These are phyloP conservation scores for Nitzschia palea DNA, from an alignment of 108 stramenopile genomes.

Conservation along the genomic window DNA sequence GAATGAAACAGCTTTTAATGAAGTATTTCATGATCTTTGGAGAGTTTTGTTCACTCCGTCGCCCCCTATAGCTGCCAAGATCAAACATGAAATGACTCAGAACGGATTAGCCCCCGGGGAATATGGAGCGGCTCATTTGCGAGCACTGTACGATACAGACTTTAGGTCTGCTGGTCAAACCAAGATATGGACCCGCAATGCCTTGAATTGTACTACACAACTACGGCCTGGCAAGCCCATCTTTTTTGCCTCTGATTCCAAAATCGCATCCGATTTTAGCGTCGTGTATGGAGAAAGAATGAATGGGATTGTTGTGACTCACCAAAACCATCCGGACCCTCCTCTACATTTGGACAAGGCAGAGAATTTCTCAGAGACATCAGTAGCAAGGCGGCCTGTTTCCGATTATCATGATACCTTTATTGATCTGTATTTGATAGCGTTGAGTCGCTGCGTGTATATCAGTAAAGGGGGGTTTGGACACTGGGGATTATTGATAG, in stretches of 20 bases:
- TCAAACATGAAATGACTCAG: constrained; percentile 20
- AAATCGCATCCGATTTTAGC: background rate
- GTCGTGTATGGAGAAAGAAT: background rate
- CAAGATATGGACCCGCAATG: constrained; percentile 19
- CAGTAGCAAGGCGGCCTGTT: background rate
- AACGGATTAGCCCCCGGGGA: constrained; percentile 35
- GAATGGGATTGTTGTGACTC: constrained; percentile 14
- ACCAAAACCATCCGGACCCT: constrained; percentile 12
- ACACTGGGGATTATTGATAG: constrained; percentile 35
- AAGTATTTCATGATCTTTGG: constrained; percentile 43
- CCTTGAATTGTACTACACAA: constrained; percentile 35
- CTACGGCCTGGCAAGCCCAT: constrained; percentile 33
- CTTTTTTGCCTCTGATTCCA: constrained; percentile 38
- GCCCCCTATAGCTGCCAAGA: constrained; percentile 21
- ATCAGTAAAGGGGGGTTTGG: constrained; percentile 41
- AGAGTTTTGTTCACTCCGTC: constrained; percentile 48
- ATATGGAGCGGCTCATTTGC: constrained; percentile 46
- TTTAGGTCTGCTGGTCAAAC: background rate
- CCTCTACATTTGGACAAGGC: constrained; percentile 30
- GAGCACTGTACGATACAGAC: constrained; percentile 35
- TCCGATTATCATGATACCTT: constrained; percentile 43
- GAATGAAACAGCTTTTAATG: constrained; percentile 23
- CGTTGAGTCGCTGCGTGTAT: constrained; percentile 36
- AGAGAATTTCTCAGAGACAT: constrained; percentile 10
- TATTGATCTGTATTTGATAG: constrained; percentile 51